Conservation (phyloP, 163 green algal species). For the Chlorella variabilis region DNA sequence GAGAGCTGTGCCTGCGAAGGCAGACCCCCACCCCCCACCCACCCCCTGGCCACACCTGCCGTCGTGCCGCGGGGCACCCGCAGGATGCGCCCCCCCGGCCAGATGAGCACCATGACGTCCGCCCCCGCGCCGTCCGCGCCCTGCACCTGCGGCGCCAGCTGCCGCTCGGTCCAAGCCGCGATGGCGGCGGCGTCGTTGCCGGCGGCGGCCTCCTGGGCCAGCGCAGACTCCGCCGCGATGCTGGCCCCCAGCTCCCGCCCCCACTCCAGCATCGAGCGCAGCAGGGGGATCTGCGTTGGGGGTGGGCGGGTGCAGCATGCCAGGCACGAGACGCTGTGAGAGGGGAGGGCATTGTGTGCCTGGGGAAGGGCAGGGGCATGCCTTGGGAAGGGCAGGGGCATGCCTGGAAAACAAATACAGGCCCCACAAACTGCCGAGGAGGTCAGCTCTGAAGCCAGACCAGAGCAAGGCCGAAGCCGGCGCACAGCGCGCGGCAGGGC, state of each 20-base stretch:
- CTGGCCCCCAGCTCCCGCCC: conserved; percentile 48
- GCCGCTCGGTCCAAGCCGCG: neutral
- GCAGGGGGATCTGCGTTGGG: conserved; percentile 56
- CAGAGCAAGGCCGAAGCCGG: no score
- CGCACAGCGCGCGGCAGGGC: no score
- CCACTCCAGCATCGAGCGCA: conserved; percentile 81
- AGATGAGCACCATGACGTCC: conserved; percentile 76
- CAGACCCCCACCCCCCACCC: no score
- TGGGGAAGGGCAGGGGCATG: no score
- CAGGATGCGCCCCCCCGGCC: conserved; percentile 72
- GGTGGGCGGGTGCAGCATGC: no score
- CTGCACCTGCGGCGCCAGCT: conserved; percentile 12
- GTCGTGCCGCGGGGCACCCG: conserved; percentile 74
- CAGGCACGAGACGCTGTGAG: no score
- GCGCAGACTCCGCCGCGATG: conserved; percentile 25
- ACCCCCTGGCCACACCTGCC: conserved; percentile 65
- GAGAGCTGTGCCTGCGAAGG: no score
- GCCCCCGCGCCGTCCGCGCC: neutral
- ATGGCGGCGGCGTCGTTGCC: neutral
- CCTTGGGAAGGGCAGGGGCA: no score
- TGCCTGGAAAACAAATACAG: no score
- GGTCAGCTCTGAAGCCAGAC: no score
- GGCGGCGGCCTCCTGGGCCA: neutral
- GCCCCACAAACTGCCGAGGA: no score
- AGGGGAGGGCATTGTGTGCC: no score